These are phyloP conservation scores for Rasamsonia emersonii DNA, from an alignment of 2,329 filamentous ascomycete genomes.

Conservation along the genomic window DNA sequence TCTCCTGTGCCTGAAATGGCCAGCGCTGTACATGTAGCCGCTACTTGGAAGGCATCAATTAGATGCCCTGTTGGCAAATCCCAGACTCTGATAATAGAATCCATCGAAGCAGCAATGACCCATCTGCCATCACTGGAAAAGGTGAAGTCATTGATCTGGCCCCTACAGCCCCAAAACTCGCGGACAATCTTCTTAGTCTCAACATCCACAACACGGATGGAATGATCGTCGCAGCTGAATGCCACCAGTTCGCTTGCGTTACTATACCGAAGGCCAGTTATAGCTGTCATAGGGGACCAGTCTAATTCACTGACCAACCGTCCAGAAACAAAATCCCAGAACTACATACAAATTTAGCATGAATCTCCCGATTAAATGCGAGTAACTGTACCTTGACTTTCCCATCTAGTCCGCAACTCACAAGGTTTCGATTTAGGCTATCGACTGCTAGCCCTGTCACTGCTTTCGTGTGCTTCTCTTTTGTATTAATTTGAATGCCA, in stretches of 20 bases:
- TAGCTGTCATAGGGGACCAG: constrained; percentile 68
- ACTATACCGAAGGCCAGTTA: constrained; percentile 73
- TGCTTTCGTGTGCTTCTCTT: constrained; percentile 68
- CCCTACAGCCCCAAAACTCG: constrained; percentile 78
- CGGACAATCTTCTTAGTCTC: constrained; percentile 84
- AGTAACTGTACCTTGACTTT: constrained; percentile 59
- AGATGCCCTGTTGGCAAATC: constrained; percentile 92
- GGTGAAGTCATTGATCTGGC: constrained; percentile 67
- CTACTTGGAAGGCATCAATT: constrained; percentile 80
- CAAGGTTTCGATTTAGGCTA: constrained; percentile 73
- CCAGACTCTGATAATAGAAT: constrained; percentile 77
- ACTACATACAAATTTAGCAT: constrained; percentile 38
- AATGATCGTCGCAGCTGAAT: constrained; percentile 79
- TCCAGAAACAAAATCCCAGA: constrained; percentile 91
- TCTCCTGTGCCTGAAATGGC: constrained; percentile 87
- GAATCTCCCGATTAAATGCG: too few species aligned
- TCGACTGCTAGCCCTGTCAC: constrained; percentile 85
- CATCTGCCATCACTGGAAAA: constrained; percentile 92
- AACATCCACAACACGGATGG: constrained; percentile 80
- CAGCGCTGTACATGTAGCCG: constrained; percentile 70
- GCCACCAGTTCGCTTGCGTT: constrained; percentile 76
- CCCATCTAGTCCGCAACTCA: constrained; percentile 83
- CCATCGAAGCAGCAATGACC: constrained; percentile 80
- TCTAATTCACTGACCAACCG: constrained; percentile 70
- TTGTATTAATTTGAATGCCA: constrained; percentile 26